Evolutionary conservation across 805 yeast genomes (phyloP).

Genomic region (Candida sithepensis): DNA sequence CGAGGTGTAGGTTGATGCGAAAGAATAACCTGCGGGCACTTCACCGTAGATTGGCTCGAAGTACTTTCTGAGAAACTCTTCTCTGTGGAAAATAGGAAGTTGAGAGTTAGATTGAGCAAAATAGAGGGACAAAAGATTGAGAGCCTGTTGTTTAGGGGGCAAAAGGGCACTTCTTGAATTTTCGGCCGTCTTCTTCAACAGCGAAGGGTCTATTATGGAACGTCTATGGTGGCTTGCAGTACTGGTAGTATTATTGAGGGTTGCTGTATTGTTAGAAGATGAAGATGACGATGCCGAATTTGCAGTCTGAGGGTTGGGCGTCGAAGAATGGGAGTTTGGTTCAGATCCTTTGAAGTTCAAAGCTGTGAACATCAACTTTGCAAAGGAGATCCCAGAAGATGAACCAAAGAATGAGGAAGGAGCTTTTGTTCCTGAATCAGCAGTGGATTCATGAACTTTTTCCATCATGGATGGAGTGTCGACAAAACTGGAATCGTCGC

Average conservation of each 20-base stretch:
- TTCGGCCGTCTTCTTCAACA: slow-evolving; percentile 20
- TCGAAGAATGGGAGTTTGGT: slow-evolving; percentile 4
- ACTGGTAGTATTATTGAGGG: no score
- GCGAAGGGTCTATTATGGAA: slow-evolving; percentile 27
- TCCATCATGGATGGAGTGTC: slow-evolving; percentile 15
- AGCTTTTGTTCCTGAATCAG: slow-evolving; percentile 28
- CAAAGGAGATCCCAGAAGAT: slow-evolving; percentile 66
- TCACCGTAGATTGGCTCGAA: slow-evolving; percentile 81
- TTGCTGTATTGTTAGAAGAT: no score
- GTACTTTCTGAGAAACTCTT: slow-evolving; percentile 59
- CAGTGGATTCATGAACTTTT: slow-evolving; percentile 26
- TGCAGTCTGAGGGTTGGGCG: slow-evolving; percentile 2
- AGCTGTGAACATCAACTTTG: slow-evolving; percentile 74
- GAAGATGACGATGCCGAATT: no score
- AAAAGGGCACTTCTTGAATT: slow-evolving; percentile 43
- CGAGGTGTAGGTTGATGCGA: slow-evolving; percentile 56
- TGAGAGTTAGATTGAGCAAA: slow-evolving; percentile 83
- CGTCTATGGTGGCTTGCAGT: slow-evolving; percentile 9
- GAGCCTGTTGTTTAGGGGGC: slow-evolving; percentile 71
- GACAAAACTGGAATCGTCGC: neutral
- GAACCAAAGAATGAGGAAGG: slow-evolving; percentile 43
- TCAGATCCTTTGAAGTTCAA: slow-evolving; percentile 46
- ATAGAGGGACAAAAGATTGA: slow-evolving; percentile 56
- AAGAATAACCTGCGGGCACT: slow-evolving; percentile 45
- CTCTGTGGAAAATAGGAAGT: slow-evolving; percentile 79